phyloP scores from a whole-genome alignment of 495 filamentous ascomycete species.

The Aspergillus avenaceus region DNA sequence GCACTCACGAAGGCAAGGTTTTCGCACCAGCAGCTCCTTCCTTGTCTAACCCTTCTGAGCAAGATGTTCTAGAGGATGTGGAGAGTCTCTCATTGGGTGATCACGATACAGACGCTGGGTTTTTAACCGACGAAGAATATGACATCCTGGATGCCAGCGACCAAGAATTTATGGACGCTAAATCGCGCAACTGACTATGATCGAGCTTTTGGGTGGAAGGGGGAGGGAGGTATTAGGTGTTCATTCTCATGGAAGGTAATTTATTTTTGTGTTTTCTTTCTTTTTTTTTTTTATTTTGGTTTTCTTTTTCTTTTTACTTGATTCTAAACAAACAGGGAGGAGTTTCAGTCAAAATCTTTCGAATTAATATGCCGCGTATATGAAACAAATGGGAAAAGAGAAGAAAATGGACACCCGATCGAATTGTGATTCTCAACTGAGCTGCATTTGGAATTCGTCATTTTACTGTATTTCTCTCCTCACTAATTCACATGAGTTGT shows the following conservation, averaged over 20 bases:
- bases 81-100: conserved; percentile 63
- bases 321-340: not conserved
- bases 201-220: not conserved
- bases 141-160: conserved; percentile 95
- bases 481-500: too few species aligned
- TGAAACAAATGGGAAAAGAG: too few species aligned
- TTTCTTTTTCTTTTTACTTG: not conserved
- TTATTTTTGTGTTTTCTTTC: not conserved
- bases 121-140: conserved; percentile 96
- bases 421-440: too few species aligned
- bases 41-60: conserved; percentile 41
- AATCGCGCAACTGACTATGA: conserved; percentile 23
- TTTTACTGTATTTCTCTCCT: too few species aligned
- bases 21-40: conserved; percentile 27
- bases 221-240: conserved; percentile 4
- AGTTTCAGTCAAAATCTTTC: not conserved
- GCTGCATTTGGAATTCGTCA: too few species aligned
- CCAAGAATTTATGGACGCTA: conserved; percentile 66
- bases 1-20: conserved; percentile 60
- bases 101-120: conserved; percentile 57
- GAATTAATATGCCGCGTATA: too few species aligned
- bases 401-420: too few species aligned
- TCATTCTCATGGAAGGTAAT: not conserved
- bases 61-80: conserved; percentile 60
- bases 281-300: not conserved